Conservation (phyloP, 257 asterid species). For the Thymus quinquecostatus region DNA sequence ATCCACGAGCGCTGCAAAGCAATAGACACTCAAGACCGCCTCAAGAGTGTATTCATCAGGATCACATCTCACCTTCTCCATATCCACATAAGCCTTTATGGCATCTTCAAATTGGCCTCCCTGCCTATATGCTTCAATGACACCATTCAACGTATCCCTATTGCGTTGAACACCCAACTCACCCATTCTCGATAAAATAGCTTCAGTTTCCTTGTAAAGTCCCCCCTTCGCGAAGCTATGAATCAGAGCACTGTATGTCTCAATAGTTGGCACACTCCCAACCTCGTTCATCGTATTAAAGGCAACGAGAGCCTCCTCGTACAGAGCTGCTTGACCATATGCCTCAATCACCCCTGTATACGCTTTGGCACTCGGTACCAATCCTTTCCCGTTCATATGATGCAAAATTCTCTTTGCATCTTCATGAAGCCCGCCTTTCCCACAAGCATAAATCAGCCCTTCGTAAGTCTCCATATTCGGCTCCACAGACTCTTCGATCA, state of each 20-base stretch:
- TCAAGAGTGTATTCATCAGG: conserved; percentile 96
- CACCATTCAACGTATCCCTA: conserved; percentile 72
- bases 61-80: conserved; percentile 89
- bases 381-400: conserved; percentile 73
- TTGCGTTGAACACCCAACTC: conserved; percentile 66
- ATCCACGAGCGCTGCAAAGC: conserved; percentile 88
- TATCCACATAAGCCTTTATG: conserved; percentile 86
- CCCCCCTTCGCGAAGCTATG: conserved; percentile 88
- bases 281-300: conserved; percentile 93
- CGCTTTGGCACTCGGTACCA: conserved; percentile 84
- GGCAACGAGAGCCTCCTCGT: conserved; percentile 95
- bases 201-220: conserved; percentile 88
- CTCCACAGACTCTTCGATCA: conserved; percentile 90
- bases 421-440: conserved; percentile 89
- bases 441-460: conserved; percentile 87
- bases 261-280: conserved; percentile 75
- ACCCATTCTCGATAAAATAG: conserved; percentile 68
- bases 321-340: conserved; percentile 87
- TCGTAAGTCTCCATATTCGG: conserved; percentile 98
- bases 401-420: conserved; percentile 77
- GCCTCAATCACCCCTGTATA: conserved; percentile 84
- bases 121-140: conserved; percentile 87
- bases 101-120: conserved; percentile 96
- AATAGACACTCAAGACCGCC: conserved; percentile 91
- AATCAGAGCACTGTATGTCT: conserved; percentile 79